phyloP scores from a whole-genome alignment of 129 eudicot genomes.

The Helichrysum umbraculigerum region DNA sequence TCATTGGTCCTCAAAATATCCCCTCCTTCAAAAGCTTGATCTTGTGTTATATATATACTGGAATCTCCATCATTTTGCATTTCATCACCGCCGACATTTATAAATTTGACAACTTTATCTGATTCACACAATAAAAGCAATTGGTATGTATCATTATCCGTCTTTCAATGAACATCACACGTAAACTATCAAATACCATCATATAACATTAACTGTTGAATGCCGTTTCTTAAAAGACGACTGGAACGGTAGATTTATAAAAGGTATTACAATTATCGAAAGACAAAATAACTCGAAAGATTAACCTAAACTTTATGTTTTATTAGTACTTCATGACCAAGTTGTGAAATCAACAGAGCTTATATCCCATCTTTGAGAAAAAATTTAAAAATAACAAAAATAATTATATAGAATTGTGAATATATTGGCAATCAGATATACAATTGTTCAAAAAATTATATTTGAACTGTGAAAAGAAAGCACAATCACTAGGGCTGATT shows the following conservation, averaged over 20 bases:
- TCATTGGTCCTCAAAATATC: conserved; percentile 40
- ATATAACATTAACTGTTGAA: no score
- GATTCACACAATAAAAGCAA: conserved; percentile 14
- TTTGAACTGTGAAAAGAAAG: not conserved
- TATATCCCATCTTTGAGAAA: not conserved
- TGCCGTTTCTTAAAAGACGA: not conserved
- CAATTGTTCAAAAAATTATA: not conserved
- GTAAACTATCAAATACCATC: not conserved
- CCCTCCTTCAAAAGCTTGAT: conserved; percentile 41
- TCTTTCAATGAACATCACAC: not conserved
- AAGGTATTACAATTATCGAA: not conserved
- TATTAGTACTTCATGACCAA: not conserved
- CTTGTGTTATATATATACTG: conserved; percentile 15
- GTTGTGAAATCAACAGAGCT: not conserved
- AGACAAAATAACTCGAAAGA: not conserved
- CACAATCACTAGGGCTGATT: not conserved
- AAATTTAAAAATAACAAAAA: no score
- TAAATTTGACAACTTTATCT: conserved; percentile 40
- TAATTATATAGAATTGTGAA: not conserved
- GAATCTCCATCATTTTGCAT: conserved; percentile 22
- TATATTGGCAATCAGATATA: not conserved
- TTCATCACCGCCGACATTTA: conserved; percentile 39
- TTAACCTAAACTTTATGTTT: no score
- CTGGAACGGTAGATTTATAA: not conserved
- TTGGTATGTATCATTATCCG: not conserved